Evolutionary conservation across 257 asterid genomes (phyloP).

Genomic region (Linderniella brevidens): DNA sequence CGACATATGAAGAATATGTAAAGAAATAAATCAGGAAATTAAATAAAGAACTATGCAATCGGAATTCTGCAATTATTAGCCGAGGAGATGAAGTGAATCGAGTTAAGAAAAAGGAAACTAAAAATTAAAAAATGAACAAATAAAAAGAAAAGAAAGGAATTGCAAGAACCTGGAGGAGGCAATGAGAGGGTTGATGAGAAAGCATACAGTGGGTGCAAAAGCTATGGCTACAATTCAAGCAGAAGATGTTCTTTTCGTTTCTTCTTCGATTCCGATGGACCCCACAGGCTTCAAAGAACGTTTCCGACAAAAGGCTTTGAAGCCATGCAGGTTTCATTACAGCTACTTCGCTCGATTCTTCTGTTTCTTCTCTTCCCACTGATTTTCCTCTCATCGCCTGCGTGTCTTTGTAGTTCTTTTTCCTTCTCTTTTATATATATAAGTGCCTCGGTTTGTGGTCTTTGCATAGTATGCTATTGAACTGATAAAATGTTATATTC

Average conservation of each 20-base stretch:
- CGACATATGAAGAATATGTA: too few species aligned
- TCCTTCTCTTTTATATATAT: neutral
- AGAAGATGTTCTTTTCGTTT: slow-evolving; percentile 74
- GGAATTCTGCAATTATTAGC: too few species aligned
- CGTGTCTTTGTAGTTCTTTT: neutral
- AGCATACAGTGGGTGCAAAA: slow-evolving; percentile 86
- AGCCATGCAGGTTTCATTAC: slow-evolving; percentile 71
- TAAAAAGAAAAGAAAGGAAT: neutral
- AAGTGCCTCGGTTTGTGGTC: too few species aligned
- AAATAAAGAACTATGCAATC: too few species aligned
- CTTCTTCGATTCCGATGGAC: slow-evolving; percentile 41
- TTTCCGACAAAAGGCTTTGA: slow-evolving; percentile 47
- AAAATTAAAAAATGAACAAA: neutral
- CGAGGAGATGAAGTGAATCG: too few species aligned
- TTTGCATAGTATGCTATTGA: too few species aligned
- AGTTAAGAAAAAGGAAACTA: neutral
- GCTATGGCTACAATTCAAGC: slow-evolving; percentile 63
- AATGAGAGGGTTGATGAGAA: slow-evolving; percentile 47
- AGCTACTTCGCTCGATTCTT: slow-evolving; percentile 2
- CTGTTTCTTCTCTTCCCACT: neutral
- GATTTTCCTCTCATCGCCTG: slow-evolving; percentile 10
- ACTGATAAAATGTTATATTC: too few species aligned
- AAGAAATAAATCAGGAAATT: too few species aligned
- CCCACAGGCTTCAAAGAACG: slow-evolving; percentile 57
- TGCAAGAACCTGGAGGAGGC: slow-evolving; percentile 46